Percentiles rank a stretch among this genome's conserved stretches.
These are phyloP conservation scores for Fusarium phyllophilum DNA, from an alignment of 2,329 filamentous ascomycete species.

Conservation along the genomic window DNA sequence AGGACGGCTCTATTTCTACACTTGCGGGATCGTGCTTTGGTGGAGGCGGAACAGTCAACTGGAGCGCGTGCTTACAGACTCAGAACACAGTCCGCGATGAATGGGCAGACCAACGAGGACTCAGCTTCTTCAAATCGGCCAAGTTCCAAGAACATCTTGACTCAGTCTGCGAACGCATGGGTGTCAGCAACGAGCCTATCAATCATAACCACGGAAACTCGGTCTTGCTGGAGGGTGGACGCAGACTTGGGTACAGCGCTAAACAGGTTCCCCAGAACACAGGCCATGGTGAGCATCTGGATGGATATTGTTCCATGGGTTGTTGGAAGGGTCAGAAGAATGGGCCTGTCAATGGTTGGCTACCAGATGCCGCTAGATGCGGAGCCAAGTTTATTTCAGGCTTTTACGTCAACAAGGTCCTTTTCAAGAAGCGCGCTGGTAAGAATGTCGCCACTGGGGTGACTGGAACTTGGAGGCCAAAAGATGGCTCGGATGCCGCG, in stretches of 20 bases:
- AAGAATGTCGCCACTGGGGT: neutral
- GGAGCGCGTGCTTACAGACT: neutral
- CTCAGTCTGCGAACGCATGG: neutral
- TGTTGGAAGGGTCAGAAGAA: neutral
- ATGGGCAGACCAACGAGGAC: neutral
- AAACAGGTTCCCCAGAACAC: neutral
- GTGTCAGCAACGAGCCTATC: neutral
- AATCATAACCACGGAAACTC: neutral
- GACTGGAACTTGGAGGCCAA: neutral
- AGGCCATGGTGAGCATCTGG: neutral
- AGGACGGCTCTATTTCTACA: neutral
- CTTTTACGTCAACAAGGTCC: neutral
- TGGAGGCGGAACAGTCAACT: constrained; percentile 2
- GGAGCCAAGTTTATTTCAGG: neutral
- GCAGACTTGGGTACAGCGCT: neutral
- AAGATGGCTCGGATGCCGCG: fast-evolving
- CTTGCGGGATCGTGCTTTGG: neutral
- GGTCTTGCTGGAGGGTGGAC: neutral
- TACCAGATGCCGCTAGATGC: neutral
- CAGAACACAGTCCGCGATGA: constrained; percentile 1
- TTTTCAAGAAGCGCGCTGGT: neutral
- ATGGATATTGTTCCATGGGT: neutral
- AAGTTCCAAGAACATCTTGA: neutral
- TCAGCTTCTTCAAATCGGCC: neutral
- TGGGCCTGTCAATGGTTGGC: neutral